Percentiles rank a stretch among this genome's conserved stretches.
Evolutionary conservation across 2,329 filamentous ascomycete genomes (phyloP).

Genomic region (Aspergillus bombycis): DNA sequence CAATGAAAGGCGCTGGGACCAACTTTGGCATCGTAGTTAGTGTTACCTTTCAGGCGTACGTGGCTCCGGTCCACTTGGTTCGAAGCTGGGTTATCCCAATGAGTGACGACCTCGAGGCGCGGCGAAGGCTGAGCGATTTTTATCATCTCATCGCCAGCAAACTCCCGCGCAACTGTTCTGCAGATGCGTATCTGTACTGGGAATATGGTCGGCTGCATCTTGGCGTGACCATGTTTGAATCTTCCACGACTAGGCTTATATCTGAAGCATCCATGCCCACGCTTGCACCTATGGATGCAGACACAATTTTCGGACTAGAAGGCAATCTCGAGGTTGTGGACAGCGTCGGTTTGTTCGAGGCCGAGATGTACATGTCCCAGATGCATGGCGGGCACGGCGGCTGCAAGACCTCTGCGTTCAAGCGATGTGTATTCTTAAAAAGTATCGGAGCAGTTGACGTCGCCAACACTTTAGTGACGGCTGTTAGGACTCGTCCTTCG

Average conservation of each 20-base stretch:
- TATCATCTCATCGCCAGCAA: conserved; percentile 34
- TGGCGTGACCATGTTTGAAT: conserved; percentile 56
- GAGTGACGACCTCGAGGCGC: conserved; percentile 34
- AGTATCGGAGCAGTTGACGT: conserved; percentile 44
- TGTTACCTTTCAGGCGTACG: conserved; percentile 54
- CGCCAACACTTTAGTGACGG: conserved; percentile 44
- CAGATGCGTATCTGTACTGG: conserved; percentile 61
- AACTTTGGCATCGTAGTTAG: conserved; percentile 63
- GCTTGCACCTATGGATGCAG: conserved; percentile 8
- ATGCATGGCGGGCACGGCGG: conserved; percentile 63
- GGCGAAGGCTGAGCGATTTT: conserved; percentile 44
- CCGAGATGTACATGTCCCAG: conserved; percentile 62
- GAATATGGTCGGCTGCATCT: conserved; percentile 52
- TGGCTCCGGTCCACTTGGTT: conserved; percentile 45
- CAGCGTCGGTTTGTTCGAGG: conserved; percentile 57
- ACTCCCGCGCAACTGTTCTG: conserved; percentile 51
- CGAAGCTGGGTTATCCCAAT: conserved; percentile 46
- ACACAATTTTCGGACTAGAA: conserved; percentile 39
- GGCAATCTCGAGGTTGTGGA: conserved; percentile 45
- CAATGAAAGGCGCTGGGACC: conserved; percentile 60
- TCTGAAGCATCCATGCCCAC: conserved; percentile 17
- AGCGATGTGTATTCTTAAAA: conserved; percentile 65
- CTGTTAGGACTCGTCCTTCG: conserved; percentile 54
- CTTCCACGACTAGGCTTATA: conserved; percentile 27
- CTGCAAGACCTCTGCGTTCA: conserved; percentile 66